Conservation (phyloP, 164 flowering plant species). For the Litsea cubeba region DNA sequence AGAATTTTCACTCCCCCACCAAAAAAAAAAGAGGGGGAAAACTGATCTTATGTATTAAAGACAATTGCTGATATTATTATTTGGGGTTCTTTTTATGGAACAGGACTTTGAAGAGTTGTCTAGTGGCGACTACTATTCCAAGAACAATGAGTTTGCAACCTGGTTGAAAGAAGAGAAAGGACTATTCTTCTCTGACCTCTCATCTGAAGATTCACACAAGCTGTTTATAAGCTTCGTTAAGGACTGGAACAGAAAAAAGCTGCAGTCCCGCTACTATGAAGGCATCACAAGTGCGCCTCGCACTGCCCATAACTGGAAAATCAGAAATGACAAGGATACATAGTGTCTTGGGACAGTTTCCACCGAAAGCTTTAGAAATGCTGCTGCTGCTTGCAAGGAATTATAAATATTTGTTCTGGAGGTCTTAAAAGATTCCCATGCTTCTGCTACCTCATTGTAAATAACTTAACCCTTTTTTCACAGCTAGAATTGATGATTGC, state of each 20-base stretch:
- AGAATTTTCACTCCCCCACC: background rate
- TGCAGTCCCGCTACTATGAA: constrained; percentile 64
- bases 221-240: constrained; percentile 57
- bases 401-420: background rate
- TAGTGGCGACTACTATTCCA: constrained; percentile 65
- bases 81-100: background rate
- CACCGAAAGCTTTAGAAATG: background rate
- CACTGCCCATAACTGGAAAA: constrained; percentile 76
- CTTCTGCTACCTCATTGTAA: background rate
- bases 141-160: constrained; percentile 85
- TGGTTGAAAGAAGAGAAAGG: constrained; percentile 80
- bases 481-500: too few species aligned
- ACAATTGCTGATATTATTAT: background rate
- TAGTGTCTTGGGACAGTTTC: background rate
- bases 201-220: constrained; percentile 62
- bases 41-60: background rate
- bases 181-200: constrained; percentile 71
- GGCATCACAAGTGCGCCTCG: constrained; percentile 73
- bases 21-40: too few species aligned
- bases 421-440: background rate
- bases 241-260: constrained; percentile 71
- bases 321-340: constrained; percentile 19
- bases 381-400: background rate
- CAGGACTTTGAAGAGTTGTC: constrained; percentile 53
- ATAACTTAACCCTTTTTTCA: too few species aligned